phyloP scores from a whole-genome alignment of 1,284 basidiomycete species.

The Ganoderma boninense region DNA sequence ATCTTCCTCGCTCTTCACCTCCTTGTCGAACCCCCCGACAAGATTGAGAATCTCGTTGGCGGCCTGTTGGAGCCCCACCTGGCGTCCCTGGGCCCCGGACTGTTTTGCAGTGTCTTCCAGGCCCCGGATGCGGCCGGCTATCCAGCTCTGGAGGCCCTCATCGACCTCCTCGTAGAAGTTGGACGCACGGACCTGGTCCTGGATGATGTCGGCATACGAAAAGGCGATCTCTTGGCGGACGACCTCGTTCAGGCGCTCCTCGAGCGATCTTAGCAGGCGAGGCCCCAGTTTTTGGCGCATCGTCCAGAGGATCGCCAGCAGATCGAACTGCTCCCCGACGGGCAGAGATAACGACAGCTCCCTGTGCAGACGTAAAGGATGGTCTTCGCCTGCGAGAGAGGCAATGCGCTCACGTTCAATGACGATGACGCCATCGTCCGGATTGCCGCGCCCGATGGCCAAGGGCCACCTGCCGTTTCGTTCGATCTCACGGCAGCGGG shows the following conservation, averaged over 20 bases:
- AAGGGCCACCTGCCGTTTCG: constrained; percentile 87
- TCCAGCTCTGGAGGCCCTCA: constrained; percentile 65
- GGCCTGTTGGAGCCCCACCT: constrained; percentile 53
- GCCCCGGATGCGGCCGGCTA: constrained; percentile 62
- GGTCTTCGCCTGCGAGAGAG: constrained; percentile 69
- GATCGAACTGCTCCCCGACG: constrained; percentile 57
- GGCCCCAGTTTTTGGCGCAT: constrained; percentile 65
- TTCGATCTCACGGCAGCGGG: constrained; percentile 87
- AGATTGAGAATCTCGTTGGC: constrained; percentile 66
- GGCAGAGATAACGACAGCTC: constrained; percentile 46
- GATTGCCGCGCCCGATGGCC: constrained; percentile 62
- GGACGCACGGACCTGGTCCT: constrained; percentile 63
- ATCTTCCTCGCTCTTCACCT: constrained; percentile 77
- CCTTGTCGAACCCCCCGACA: constrained; percentile 73
- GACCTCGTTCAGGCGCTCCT: constrained; percentile 66
- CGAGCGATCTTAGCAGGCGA: constrained; percentile 61
- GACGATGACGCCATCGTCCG: constrained; percentile 62
- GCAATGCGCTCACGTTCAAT: constrained; percentile 84
- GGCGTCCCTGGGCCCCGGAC: not conserved
- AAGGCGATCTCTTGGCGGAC: constrained; percentile 79
- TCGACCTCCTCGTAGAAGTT: constrained; percentile 64
- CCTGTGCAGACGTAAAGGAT: constrained; percentile 66
- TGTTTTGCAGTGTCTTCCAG: constrained; percentile 49
- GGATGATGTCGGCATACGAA: constrained; percentile 76
- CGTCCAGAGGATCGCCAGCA: constrained; percentile 68